Evolutionary conservation across 2,329 filamentous ascomycete genomes (phyloP).

Genomic region (Gremmenia infestans): DNA sequence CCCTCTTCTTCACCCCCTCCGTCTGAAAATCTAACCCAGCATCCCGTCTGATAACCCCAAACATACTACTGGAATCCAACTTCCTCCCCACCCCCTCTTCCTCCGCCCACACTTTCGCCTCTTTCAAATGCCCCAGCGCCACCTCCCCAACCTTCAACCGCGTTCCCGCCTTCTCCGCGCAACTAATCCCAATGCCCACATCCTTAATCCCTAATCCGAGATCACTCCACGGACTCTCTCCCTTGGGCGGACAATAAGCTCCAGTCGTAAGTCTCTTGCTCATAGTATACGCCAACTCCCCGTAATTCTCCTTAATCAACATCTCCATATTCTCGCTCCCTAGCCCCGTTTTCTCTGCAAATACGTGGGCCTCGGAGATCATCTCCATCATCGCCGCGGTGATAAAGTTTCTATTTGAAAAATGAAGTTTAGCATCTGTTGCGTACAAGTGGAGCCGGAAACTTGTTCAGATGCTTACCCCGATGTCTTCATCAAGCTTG

Average conservation of each 20-base stretch:
- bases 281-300: conserved; percentile 36
- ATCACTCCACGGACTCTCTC: conserved; percentile 41
- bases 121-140: conserved; percentile 38
- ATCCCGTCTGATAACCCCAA: conserved; percentile 40
- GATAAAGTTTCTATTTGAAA: conserved; percentile 28
- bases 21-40: conserved; percentile 42
- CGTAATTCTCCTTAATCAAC: conserved; percentile 38
- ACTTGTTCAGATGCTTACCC: conserved; percentile 12
- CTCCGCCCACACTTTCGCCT: conserved; percentile 37
- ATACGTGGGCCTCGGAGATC: conserved; percentile 41
- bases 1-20: conserved; percentile 27
- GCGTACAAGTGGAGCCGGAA: background rate
- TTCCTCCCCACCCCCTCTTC: conserved; percentile 29
- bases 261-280: conserved; percentile 40
- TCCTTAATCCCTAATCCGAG: conserved; percentile 48
- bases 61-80: conserved; percentile 48
- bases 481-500: conserved; percentile 40
- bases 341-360: conserved; percentile 41
- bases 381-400: conserved; percentile 41
- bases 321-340: conserved; percentile 37
- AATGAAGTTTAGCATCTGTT: background rate
- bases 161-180: conserved; percentile 37
- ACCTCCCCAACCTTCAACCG: conserved; percentile 39
- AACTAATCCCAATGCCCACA: conserved; percentile 43
- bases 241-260: conserved; percentile 28